Evolutionary conservation across 257 asterid genomes (phyloP), one percentile per base, ranked within the genome.

Genomic region (Solanum boliviense): DNA sequence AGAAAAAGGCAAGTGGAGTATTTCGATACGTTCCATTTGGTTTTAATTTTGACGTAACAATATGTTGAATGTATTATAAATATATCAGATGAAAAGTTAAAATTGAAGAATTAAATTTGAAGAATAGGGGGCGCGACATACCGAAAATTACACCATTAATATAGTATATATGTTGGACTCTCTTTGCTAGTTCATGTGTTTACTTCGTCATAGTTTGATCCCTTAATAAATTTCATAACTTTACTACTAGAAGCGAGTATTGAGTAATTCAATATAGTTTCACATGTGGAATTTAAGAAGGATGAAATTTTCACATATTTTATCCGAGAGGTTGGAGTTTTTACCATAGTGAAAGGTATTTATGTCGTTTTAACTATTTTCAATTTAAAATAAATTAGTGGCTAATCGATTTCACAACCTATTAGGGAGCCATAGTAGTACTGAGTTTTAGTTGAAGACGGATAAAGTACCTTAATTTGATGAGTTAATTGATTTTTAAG

Each of bases 71-170:
- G 11, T 56, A 18, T 56, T 56, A 56, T 56, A 52, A 52, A 52
- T 18, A 52, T 52, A 52, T 52, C 4, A 18, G 5, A 56, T 56
- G 25, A 56, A 56, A 56, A 56, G 11, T 56, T 20, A 7, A 18
- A 56, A 56, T 56, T 56, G 1, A 56, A 56, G 65, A 20, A 7
- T 56, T 20, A 1, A 1, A 56, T 20, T 0, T 56, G 62, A 1
- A 56, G 4, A 8, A 56, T 0, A 1, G 65, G 25, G 0, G 10
- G 65, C 4, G 25, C 11, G 0, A 20, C 5, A 2, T 56, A 20
- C 0, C 2, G 0, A 20, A 20, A 56, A 56, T 56, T 20, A 56
- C 9, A 56, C 2, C 9, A 56, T 18, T 56, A 18, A 56, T 56
- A 18, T 18, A 56, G 6, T 56, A 56, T 52, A 52, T 56, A 18